Evolutionary conservation across 148 eudicot genomes (phyloP).

Genomic region (Cornus florida): DNA sequence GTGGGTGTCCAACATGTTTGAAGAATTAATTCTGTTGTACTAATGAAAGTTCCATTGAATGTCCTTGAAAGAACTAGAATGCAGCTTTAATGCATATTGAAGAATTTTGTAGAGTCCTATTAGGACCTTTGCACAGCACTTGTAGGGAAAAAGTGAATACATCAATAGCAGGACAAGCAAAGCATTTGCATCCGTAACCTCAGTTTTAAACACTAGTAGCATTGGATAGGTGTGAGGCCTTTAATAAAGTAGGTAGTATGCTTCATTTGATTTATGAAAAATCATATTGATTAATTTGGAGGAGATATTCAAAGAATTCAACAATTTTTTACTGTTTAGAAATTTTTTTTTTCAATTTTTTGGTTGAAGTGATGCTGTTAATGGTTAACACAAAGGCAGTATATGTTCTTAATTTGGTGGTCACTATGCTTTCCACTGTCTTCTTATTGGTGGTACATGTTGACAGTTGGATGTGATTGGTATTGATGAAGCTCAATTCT

Average conservation of each 20-base stretch:
- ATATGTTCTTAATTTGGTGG: neutral
- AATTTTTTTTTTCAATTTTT: too few species aligned
- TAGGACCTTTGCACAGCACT: too few species aligned
- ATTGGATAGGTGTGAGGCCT: too few species aligned
- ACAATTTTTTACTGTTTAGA: neutral
- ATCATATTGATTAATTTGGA: neutral
- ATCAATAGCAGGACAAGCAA: too few species aligned
- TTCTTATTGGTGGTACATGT: neutral
- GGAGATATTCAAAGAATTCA: neutral
- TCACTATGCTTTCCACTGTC: neutral
- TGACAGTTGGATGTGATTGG: conserved; percentile 86
- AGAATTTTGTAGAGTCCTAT: too few species aligned
- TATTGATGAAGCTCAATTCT: conserved; percentile 91
- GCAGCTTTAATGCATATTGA: neutral
- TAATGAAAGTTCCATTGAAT: neutral
- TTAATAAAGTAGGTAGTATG: neutral
- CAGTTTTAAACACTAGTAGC: too few species aligned
- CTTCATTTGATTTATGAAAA: neutral
- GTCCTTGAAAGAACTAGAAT: neutral
- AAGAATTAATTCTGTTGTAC: neutral
- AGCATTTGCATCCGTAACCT: too few species aligned
- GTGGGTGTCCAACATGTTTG: neutral
- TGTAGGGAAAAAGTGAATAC: too few species aligned
- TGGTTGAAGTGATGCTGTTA: neutral
- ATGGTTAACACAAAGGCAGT: neutral